Base-by-base conservation (phyloP, 1,284 basidiomycete genomes). In the Puccinia polysora region DNA sequence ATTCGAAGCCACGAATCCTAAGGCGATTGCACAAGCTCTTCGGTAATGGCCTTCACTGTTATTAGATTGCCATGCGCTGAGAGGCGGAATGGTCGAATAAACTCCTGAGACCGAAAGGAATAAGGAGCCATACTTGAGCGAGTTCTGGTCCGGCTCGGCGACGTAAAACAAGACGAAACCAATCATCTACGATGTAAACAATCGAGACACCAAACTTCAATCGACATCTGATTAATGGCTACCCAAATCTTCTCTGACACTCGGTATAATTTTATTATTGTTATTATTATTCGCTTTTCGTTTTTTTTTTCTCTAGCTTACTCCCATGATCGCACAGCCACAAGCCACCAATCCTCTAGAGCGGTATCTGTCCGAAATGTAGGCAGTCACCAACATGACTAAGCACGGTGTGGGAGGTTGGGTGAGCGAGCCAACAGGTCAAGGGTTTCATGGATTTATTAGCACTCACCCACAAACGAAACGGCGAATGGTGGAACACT, bases 11-110 rank as follows among this genome's bases (percentile, higher is more conserved):
- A 71, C 34, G 34, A 63, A 63, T n/a, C 68, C 68, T 8, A 71
- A 34, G 28, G 68, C 68, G 5, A 71, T 62, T 15, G 68, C 36
- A 34, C 32, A 47, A 52, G 59, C 68, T 38, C 58, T 62, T 45
- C 68, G 43, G 28, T 62, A 62, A 40, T 71, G 58, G 1, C 47
- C 14, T 23, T 60, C 56, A 30, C 58, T 62, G 53, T 71, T 71
- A 36, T 71, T 71, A 15, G 68, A 50, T 63, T 50, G 56, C 68
- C 68, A 71, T 40, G 68, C 49, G 47, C 36, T 40, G 40, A 71
- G 47, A 6, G 68, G 34, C 12, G 68, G 68, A 32, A 59, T 49
- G 5, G 56, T 63, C 4, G 58, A 71, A 50, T 71, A 71, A 30
- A 55, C 30, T 28, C 68, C 68, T 8, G 68, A 36, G 20, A 71